A percentile compares a stretch with the other conserved stretches of the same genome.
These are phyloP conservation scores for Geotrichum carabidarum DNA, from an alignment of 1,139 yeast genomes.

Conservation along the genomic window DNA sequence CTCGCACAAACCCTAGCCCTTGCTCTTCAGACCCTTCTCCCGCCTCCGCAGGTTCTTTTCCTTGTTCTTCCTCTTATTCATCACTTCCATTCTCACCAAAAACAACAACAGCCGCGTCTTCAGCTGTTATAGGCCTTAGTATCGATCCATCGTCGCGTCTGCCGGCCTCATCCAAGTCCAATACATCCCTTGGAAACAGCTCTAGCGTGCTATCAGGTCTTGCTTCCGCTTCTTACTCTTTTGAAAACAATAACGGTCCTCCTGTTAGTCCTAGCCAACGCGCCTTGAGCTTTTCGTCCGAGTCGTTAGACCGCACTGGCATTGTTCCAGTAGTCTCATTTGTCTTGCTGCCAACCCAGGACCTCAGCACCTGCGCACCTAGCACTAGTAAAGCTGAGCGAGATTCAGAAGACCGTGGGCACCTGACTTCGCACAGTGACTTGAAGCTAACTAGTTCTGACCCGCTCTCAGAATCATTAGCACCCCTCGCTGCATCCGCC, in stretches of 20 bases:
- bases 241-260: not conserved
- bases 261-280: not conserved
- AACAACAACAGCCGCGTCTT: not conserved
- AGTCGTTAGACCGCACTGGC: not conserved
- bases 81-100: not conserved
- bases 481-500: not conserved
- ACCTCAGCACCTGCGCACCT: not conserved
- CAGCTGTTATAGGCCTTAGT: not conserved
- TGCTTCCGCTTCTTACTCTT: constrained; percentile 14
- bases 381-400: constrained; percentile 1
- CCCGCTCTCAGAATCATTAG: not conserved
- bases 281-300: not conserved
- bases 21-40: not conserved
- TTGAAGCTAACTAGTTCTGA: not conserved
- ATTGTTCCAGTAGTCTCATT: not conserved
- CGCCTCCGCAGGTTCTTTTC: not conserved
- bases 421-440: not conserved
- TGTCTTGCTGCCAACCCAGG: not conserved
- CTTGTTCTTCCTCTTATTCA: constrained; percentile 9
- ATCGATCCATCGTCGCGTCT: not conserved
- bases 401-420: not conserved
- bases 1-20: constrained; percentile 5
- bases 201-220: constrained; percentile 1
- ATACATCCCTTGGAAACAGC: not conserved
- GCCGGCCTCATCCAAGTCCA: not conserved